phyloP scores from a whole-genome alignment of 2,329 filamentous ascomycete species.

The Ophiostoma perfectum region DNA sequence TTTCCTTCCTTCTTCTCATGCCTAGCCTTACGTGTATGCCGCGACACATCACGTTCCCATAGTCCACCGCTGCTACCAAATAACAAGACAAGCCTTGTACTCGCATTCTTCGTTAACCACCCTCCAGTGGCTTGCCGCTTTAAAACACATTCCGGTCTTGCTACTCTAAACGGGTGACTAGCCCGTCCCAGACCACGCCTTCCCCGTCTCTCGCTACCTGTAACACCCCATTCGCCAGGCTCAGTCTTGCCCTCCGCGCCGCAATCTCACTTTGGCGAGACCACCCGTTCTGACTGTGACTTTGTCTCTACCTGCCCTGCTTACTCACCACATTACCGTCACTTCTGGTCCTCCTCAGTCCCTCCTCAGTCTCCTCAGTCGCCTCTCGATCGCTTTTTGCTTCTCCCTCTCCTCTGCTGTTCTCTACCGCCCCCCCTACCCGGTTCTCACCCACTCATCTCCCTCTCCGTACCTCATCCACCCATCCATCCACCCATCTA shows the following conservation, averaged over 20 bases:
- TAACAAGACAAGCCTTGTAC: not conserved
- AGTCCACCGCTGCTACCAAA: too few species aligned
- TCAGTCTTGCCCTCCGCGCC: constrained; percentile 11
- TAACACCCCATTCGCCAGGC: constrained; percentile 28
- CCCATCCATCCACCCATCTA: not conserved
- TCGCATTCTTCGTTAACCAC: not conserved
- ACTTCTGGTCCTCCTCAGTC: not conserved
- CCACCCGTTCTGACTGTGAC: not conserved
- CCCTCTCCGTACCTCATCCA: not conserved
- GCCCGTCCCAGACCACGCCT: constrained; percentile 14
- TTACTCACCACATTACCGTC: constrained; percentile 2
- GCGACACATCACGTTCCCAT: not conserved
- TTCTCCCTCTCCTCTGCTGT: too few species aligned
- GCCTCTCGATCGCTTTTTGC: too few species aligned
- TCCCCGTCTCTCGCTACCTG: constrained; percentile 26
- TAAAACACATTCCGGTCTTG: constrained; percentile 13
- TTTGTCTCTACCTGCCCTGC: not conserved
- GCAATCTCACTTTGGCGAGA: constrained; percentile 20
- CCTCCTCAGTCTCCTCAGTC: too few species aligned
- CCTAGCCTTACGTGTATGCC: not conserved
- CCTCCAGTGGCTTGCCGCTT: not conserved
- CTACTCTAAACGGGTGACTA: constrained; percentile 19
- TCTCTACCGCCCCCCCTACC: too few species aligned
- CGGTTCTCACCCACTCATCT: not conserved
- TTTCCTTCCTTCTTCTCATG: not conserved